Evolutionary conservation across 352 stramenopile species (phyloP).

Genomic region (Detonula confervacea): DNA sequence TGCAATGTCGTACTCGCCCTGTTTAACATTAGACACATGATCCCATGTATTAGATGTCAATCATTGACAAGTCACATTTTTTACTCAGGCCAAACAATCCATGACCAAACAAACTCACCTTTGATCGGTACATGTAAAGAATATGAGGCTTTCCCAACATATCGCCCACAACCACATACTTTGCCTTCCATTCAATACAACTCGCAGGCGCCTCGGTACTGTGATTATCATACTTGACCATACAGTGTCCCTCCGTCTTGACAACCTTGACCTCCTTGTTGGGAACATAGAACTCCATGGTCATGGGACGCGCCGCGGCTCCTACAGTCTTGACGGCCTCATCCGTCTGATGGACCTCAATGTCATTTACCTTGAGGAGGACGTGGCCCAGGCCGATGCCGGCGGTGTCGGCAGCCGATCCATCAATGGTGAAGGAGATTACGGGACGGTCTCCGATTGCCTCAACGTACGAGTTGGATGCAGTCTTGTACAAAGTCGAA

Average conservation of each 20-base stretch:
- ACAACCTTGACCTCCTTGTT: conserved; percentile 62
- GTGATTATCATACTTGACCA: conserved; percentile 83
- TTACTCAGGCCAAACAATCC: too few species aligned
- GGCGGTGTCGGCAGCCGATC: conserved; percentile 67
- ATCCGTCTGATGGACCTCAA: conserved; percentile 72
- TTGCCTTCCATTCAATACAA: conserved; percentile 81
- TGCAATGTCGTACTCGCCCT: conserved; percentile 83
- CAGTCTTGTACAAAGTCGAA: conserved; percentile 28
- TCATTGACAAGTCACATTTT: neutral
- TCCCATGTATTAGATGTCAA: too few species aligned
- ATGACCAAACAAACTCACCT: conserved; percentile 71
- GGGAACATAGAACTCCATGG: conserved; percentile 77
- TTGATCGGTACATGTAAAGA: conserved; percentile 85
- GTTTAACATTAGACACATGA: too few species aligned
- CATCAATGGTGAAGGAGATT: conserved; percentile 84
- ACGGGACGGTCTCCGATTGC: conserved; percentile 39
- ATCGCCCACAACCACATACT: conserved; percentile 83
- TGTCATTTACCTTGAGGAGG: conserved; percentile 76
- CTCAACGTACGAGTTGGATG: conserved; percentile 21
- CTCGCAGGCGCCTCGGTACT: conserved; percentile 70
- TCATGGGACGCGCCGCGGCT: conserved; percentile 66
- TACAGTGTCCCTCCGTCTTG: conserved; percentile 77
- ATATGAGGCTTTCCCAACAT: conserved; percentile 83
- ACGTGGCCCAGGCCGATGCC: conserved; percentile 77
- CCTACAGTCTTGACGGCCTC: conserved; percentile 71